Conservation (phyloP, 2,329 filamentous ascomycete genomes). For the Claviceps lovelessii region DNA sequence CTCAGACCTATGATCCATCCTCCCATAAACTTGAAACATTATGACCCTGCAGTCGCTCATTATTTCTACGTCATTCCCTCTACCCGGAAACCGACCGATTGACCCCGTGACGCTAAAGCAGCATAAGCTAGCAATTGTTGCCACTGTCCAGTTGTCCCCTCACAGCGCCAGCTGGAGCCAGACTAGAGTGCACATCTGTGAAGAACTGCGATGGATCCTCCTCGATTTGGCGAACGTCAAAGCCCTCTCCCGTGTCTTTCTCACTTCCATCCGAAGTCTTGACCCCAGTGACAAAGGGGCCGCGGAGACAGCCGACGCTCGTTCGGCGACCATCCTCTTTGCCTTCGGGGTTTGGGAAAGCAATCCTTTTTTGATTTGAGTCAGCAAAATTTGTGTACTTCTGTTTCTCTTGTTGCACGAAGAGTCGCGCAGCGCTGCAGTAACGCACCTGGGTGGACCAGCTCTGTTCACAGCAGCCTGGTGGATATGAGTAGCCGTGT, state of each 20-base stretch:
- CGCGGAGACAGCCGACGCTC: conserved; percentile 16
- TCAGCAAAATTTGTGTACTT: no score
- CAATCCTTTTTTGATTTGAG: conserved; percentile 17
- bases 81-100: no score
- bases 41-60: no score
- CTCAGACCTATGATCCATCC: no score
- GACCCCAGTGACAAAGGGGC: conserved; percentile 22
- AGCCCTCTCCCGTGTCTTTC: conserved; percentile 15
- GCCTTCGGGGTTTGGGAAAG: conserved; percentile 33
- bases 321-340: conserved; percentile 18
- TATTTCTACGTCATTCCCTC: no score
- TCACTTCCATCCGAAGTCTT: conserved; percentile 10
- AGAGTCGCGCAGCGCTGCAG: no score
- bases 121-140: neutral
- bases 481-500: conserved; percentile 35
- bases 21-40: no score
- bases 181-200: conserved; percentile 35
- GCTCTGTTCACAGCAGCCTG: conserved; percentile 28
- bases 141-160: conserved; percentile 29
- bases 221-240: conserved; percentile 27
- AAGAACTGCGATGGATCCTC: conserved; percentile 35
- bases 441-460: conserved; percentile 18
- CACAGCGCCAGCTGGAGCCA: conserved; percentile 33
- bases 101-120: neutral
- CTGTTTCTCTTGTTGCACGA: no score